Evolutionary conservation across 148 eudicot genomes (phyloP), one percentile per base, ranked within the genome.

Genomic region (Arctostaphylos glauca): DNA sequence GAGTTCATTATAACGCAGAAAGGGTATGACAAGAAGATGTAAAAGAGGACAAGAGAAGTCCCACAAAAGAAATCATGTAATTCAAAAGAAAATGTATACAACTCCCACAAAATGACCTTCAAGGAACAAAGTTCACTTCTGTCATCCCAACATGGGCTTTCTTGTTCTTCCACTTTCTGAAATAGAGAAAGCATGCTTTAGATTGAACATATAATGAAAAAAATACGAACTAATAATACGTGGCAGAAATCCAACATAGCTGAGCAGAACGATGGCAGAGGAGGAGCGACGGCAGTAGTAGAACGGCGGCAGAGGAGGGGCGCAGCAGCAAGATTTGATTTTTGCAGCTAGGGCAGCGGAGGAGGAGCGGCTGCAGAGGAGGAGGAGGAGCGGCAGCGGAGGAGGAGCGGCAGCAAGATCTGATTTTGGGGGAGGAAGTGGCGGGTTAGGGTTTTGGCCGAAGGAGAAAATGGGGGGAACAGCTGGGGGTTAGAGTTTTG

Each of bases 101-200:
- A 19, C n/a, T 19, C 5, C 19, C 1, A 46, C 2, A 60, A 41
- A 84, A 88, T 79, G 75, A 96, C 99, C 97, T 96, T 96, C 80
- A 96, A 74, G 23, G 91, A 92, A 86, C 98, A 94, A 82, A 89
- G 91, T 82, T 94, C 98, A 77, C 91, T 96, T 85, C 87, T 86
- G 85, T 93, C 98, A 80, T 90, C 97, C 98, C 99, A 96, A 77
- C 90, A 89, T 83, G 87, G 86, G 79, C 90, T 91, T 56, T 68
- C 77, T 86, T 85, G 88, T 67, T 86, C 89, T 81, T 85, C 88
- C 75, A 85, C 80, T 67, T 86, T 90, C 99, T 96, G 93, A 77
- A 96, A 84, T 41, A 85, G 25, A 60, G 31, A 75, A 58, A 50
- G 80, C 6, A 79, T 46, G 64, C 74, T 70, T 78, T 59, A 82